Conservation (phyloP, 129 eudicot genomes). For the Centaurea solstitialis region DNA sequence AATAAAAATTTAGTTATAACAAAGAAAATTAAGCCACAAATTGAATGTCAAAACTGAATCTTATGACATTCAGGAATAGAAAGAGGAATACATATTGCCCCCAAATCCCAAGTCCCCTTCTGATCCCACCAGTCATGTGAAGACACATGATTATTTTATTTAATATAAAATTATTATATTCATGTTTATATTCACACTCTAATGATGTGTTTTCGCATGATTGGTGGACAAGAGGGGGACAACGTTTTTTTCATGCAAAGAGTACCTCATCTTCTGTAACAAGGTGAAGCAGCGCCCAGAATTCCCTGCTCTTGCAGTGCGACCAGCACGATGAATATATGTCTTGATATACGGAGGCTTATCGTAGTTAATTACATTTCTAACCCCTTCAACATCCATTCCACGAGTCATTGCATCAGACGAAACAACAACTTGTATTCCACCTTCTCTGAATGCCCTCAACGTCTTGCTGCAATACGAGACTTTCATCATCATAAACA, state of each 20-base stretch:
- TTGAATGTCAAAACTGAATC: not conserved
- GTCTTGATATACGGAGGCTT: constrained; percentile 75
- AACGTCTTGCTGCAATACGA: constrained; percentile 61
- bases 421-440: constrained; percentile 67
- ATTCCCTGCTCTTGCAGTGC: constrained; percentile 93
- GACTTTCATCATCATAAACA: constrained; percentile 1
- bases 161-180: not conserved
- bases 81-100: not conserved
- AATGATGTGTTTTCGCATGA: not conserved
- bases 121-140: not conserved
- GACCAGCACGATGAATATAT: constrained; percentile 93
- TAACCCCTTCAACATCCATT: constrained; percentile 88
- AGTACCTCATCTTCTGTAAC: constrained; percentile 72
- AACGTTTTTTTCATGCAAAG: not conserved
- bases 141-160: not conserved
- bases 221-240: not conserved
- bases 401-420: constrained; percentile 96
- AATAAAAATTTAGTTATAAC: not conserved
- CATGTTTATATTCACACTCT: not conserved
- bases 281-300: constrained; percentile 80
- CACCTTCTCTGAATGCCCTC: constrained; percentile 74
- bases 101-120: not conserved
- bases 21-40: not conserved
- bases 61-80: not conserved
- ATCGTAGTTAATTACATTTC: constrained; percentile 84